Evolutionary conservation across 75 land plant genomes (phyloP).

Genomic region (Picea sitchensis): DNA sequence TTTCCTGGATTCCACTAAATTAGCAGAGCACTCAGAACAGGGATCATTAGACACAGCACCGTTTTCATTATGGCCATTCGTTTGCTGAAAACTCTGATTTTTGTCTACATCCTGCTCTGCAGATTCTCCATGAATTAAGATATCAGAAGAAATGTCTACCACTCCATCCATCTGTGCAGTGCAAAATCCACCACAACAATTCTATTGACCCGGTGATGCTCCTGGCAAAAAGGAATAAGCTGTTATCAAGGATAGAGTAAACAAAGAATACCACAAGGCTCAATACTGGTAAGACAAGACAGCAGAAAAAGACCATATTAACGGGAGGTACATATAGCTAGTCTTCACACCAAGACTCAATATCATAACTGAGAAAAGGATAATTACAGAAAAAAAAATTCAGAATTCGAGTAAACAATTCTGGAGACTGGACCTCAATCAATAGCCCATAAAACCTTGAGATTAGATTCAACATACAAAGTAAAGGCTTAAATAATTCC

Average conservation of each 20-base stretch:
- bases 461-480: background rate
- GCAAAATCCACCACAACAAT: background rate
- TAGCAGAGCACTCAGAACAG: background rate
- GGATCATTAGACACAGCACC: background rate
- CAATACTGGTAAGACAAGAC: background rate
- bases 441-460: background rate
- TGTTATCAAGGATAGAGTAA: background rate
- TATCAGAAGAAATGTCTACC: constrained; percentile 6
- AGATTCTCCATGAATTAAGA: background rate
- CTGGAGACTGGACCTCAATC: background rate
- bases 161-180: constrained; percentile 6
- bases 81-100: background rate
- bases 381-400: background rate
- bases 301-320: background rate
- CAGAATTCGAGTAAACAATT: background rate
- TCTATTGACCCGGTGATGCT: background rate
- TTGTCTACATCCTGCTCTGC: background rate
- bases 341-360: background rate
- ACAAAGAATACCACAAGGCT: background rate
- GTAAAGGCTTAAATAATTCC: background rate
- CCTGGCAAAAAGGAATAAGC: background rate
- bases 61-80: background rate
- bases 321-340: background rate
- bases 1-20: background rate
- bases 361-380: background rate